Base-by-base conservation (phyloP, 148 eudicot species). In the Vaccinium macrocarpon region DNA sequence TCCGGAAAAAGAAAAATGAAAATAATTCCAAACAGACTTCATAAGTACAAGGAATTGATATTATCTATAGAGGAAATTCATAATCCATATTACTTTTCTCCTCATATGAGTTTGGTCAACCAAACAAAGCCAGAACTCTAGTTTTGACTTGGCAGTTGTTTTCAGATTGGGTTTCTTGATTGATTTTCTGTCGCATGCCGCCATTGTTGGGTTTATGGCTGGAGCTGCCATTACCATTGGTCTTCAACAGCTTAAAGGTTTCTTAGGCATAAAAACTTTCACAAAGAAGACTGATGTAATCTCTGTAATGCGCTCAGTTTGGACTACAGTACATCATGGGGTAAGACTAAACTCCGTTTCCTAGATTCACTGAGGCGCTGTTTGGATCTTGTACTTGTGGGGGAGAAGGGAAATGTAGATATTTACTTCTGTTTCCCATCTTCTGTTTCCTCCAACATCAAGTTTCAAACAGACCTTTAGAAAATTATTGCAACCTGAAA, bases 151-250 rank as follows among this genome's bases (percentile, higher is more conserved):
- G 19, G 27, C 55, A 66, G 11, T 66, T 84, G 86, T 68, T 84
- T 66, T 74, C 85, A 96, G 99, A 71, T 84, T 94, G 83, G 99
- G 98, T 1, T 96, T 96, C 90, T 89, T 96, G 87, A 84, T 94
- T 13, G 99, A 94, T 84, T 94, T 93, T 86, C 87, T 96, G 8
- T 96, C 98, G 0, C 98, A 94, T 85, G 98, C 99, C 70, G 99
- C 99, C 10, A 89, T 94, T 19, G 94, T 96, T n/a, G 99, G 99
- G 35, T 96, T 96, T 77, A 96, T 96, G 99, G 98, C 89, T 70
- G 99, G 99, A 32, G 98, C 97, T 13, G 97, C 99, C 56, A 88
- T 96, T 29, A 96, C 97, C 6, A 96, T 96, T 55, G 90, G 84
- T 80, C 98, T 96, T 86, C 98, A 94, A 81, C 99, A 96, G 91